These are phyloP conservation scores for Talaromyces sp. DNA, from an alignment of 2,329 filamentous ascomycete species.

Conservation along the genomic window DNA sequence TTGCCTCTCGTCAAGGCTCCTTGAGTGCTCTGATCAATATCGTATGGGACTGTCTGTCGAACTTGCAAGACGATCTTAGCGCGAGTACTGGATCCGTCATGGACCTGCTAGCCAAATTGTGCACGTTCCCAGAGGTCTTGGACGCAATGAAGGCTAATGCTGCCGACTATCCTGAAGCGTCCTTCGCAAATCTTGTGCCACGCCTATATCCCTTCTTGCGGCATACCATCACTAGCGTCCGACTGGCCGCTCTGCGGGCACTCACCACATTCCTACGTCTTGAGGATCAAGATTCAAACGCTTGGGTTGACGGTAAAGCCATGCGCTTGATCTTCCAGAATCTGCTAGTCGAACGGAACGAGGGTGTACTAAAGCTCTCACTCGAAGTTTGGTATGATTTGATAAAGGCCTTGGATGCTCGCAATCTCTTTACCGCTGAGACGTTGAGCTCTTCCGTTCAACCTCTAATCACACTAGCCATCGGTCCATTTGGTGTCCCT, in stretches of 20 bases:
- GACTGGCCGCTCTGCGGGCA: conserved; percentile 87
- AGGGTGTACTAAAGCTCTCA: conserved; percentile 75
- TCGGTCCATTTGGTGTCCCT: conserved; percentile 89
- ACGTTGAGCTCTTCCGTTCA: conserved; percentile 70
- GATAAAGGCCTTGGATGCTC: conserved; percentile 62
- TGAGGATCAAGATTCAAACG: conserved; percentile 71
- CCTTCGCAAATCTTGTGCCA: conserved; percentile 88
- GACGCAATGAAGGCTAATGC: conserved; percentile 92
- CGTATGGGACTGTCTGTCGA: conserved; percentile 95
- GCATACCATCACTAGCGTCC: conserved; percentile 94
- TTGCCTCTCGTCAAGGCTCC: conserved; percentile 73
- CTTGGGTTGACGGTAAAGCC: conserved; percentile 89
- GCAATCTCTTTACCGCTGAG: conserved; percentile 62
- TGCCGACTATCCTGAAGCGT: conserved; percentile 75
- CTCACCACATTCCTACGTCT: conserved; percentile 89
- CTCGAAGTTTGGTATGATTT: conserved; percentile 83
- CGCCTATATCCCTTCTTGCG: conserved; percentile 92
- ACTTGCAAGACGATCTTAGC: conserved; percentile 93
- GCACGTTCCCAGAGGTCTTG: conserved; percentile 87
- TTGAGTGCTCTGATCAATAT: conserved; percentile 84
- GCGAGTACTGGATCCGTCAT: conserved; percentile 98
- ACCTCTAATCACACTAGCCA: conserved; percentile 76
- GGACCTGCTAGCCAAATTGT: conserved; percentile 94
- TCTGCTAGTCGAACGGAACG: conserved; percentile 85
- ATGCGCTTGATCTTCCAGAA: conserved; percentile 92